Evolutionary conservation across 2,329 filamentous ascomycete genomes (phyloP), one percentile per base, ranked within the genome.

Genomic region (Sclerotinia glacialis): DNA sequence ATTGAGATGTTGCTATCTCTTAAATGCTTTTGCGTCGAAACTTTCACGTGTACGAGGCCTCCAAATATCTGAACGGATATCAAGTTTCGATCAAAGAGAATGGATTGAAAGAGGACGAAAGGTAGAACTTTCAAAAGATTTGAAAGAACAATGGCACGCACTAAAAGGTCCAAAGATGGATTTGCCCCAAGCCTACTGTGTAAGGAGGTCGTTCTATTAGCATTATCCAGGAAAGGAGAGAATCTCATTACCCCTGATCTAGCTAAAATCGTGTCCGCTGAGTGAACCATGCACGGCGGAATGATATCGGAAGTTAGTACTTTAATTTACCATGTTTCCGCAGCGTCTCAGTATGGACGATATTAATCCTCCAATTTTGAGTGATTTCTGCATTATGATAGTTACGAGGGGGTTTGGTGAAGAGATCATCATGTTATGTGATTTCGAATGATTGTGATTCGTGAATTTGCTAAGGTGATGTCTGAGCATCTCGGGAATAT

Each of bases 171-270:
- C 2, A 14, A 60, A 46, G 37, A 64, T 64, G 37, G 26, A 44
- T n/a, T 58, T 23, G 14, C 28, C 26, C 11, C 46, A n/a, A 34
- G 16, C 40, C 23, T 64, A 26, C 28, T 21, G 21, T 44, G 26
- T 46, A 44, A 21, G 18, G 23, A 55, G 5, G 49, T 46, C 37
- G 37, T 23, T 34, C 60, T 34, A 42, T 31, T n/a, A 54, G 28
- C 54, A 54, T 55, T 47, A 40, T 46, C n/a, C 31, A 46, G 23
- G 18, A 47, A 23, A 11, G 28, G 28, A 37, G 26, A 26, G 1
- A 56, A 44, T 34, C 11, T 21, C 49, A 64, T 34, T 56, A 34
- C 61, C 61, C 61, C 61, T 64, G 61, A 64, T 64, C 56, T 50
- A 64, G 44, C 31, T 47, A 14, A 23, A 37, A 9, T 34, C 21